phyloP scores from a whole-genome alignment of 2,329 filamentous ascomycete genomes.

The Xylariaceae sp. region DNA sequence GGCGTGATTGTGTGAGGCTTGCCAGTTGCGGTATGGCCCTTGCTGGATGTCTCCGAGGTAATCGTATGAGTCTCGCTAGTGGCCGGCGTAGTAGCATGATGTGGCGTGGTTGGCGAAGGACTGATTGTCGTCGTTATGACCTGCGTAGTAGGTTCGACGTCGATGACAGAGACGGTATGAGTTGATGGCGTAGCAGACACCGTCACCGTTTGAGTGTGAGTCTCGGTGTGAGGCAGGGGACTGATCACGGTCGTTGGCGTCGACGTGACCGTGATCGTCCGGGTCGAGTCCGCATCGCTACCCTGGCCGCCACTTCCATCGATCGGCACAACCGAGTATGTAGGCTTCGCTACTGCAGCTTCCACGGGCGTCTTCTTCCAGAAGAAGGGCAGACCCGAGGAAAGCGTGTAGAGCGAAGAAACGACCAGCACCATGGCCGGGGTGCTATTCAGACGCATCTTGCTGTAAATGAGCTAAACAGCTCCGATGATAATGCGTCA shows the following conservation, averaged over 20 bases:
- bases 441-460: conserved; percentile 31
- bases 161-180: conserved; percentile 30
- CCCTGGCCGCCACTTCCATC: conserved; percentile 29
- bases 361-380: conserved; percentile 19
- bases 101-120: neutral
- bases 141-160: conserved; percentile 25
- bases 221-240: conserved; percentile 30
- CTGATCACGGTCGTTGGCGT: conserved; percentile 33
- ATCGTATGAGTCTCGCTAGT: neutral
- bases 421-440: conserved; percentile 26
- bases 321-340: conserved; percentile 37
- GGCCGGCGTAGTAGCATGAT: neutral
- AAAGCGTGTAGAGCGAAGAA: conserved; percentile 21
- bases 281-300: conserved; percentile 15
- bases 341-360: conserved; percentile 29
- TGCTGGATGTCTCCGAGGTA: neutral
- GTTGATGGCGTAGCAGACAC: conserved; percentile 22
- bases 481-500: neutral
- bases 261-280: conserved; percentile 33
- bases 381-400: conserved; percentile 29
- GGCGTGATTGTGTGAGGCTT: neutral
- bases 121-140: conserved; percentile 22
- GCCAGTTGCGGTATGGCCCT: neutral
- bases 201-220: conserved; percentile 28
- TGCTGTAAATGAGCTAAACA: conserved; percentile 13